Evolutionary conservation across 441 rosid species (phyloP).

Genomic region (Geranium incanum): DNA sequence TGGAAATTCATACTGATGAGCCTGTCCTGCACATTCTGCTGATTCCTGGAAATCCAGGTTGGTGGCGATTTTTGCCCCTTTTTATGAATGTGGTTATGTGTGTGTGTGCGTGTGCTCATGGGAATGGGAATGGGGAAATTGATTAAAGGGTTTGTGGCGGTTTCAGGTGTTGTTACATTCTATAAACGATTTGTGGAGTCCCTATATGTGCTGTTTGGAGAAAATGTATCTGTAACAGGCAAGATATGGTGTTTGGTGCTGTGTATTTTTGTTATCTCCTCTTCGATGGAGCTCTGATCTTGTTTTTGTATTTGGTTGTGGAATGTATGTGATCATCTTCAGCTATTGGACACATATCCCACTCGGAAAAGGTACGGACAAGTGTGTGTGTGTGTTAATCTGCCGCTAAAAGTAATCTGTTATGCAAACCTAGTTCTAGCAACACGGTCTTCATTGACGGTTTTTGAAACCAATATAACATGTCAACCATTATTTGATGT

Average conservation of each 20-base stretch:
- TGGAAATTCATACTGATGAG: constrained; percentile 55
- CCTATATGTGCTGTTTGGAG: constrained; percentile 48
- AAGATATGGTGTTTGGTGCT: constrained; percentile 16
- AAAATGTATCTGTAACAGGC: constrained; percentile 56
- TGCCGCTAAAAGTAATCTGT: background rate
- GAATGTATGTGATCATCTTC: constrained; percentile 16
- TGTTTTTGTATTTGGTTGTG: constrained; percentile 16
- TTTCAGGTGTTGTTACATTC: constrained; percentile 53
- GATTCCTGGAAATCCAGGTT: constrained; percentile 82
- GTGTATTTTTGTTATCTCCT: background rate
- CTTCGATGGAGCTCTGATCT: constrained; percentile 9
- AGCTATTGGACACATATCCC: constrained; percentile 71
- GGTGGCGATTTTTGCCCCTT: background rate
- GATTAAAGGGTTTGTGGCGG: constrained; percentile 7
- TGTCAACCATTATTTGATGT: no score
- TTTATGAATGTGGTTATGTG: background rate
- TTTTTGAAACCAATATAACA: no score
- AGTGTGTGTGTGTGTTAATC: background rate
- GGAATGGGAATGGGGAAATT: background rate
- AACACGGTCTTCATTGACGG: background rate
- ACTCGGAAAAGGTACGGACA: constrained; percentile 50
- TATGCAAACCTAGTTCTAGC: background rate
- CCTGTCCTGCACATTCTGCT: constrained; percentile 53
- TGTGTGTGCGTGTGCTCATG: background rate
- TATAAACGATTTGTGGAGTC: constrained; percentile 76